Base-by-base conservation (phyloP, 208 protist genomes). In the Acanthamoeba quina region DNA sequence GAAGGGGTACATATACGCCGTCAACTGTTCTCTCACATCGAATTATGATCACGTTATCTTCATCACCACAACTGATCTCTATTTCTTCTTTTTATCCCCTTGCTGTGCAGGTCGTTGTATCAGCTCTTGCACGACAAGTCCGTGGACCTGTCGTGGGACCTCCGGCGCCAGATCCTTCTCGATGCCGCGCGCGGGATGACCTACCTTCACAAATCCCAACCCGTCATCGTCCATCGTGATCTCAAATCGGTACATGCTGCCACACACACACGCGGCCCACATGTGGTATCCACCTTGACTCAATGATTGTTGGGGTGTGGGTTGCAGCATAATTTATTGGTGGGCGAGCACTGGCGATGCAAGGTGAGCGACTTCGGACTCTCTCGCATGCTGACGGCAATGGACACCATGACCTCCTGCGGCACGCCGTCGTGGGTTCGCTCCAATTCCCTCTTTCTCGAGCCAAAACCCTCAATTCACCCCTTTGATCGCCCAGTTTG, bases 401-500 rank as follows among this genome's bases (percentile, higher is more conserved):
- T 76, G 64, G 47, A 92, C 62, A 76, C 88, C 56, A 92, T 92
- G 88, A 92, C 88, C 31, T 70, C 88, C n/a, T 92, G 88, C 52
- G 88, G 88, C 37, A 92, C 88, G 24, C 88, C 88, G 17, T 92
- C 88, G 15, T 92, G 88, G 88, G 88, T 92, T 13, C 52, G 66
- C 78, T 19, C 60, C 24, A 37, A 37, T 37, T 37, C 34, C 34
- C 34, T 37, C 26, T 66, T 31, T 66, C 24, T 66, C 60, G 24
- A 11, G 17, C 17, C 21, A 4, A n/a, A n/a, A 64, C 21, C 7
- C 37, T 15, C 29, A 26, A 37, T 37, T n/a, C 10, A 4, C 56
- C 56, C 56, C 13, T 62, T 26, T 68, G 60, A 5, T 68, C 60
- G 9, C 29, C 37, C 52, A 6, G 34, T 21, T 66, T 19, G 15